Conservation (phyloP, 1,139 yeast species). For the Magnusiomyces sp. region DNA sequence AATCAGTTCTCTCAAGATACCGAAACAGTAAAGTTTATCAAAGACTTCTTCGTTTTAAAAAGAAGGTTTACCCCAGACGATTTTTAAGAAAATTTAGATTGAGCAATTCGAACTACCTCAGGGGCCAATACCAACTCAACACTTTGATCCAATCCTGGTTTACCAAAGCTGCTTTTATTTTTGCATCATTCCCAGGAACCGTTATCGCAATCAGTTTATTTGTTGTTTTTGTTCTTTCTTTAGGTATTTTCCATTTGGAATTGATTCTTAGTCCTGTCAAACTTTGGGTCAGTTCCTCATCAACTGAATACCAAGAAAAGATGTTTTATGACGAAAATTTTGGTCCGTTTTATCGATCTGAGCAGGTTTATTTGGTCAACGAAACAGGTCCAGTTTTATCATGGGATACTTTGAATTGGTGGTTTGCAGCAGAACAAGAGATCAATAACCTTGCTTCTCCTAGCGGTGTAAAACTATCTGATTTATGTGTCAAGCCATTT, state of each 20-base stretch:
- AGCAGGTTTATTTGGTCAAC: constrained; percentile 72
- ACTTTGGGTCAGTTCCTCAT: constrained; percentile 80
- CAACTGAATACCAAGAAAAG: constrained; percentile 65
- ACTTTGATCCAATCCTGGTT: constrained; percentile 38
- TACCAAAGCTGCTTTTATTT: constrained; percentile 40
- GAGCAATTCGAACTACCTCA: constrained; percentile 17
- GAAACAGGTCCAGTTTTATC: constrained; percentile 54
- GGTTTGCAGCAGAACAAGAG: constrained; percentile 68
- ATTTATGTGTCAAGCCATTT: constrained; percentile 74
- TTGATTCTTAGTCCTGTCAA: constrained; percentile 74
- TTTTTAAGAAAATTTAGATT: constrained; percentile 6
- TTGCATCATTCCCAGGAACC: constrained; percentile 42
- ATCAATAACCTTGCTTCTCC: constrained; percentile 31
- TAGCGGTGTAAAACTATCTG: constrained; percentile 40
- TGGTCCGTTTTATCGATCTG: constrained; percentile 88
- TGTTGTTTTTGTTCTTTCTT: constrained; percentile 40
- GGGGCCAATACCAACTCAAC: constrained; percentile 38
- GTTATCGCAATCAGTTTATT: constrained; percentile 43
- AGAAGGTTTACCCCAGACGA: not conserved
- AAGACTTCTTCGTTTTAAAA: constrained; percentile 3
- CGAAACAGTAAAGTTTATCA: not conserved
- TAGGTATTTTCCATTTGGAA: constrained; percentile 45
- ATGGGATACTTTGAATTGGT: constrained; percentile 73
- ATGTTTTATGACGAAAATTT: constrained; percentile 66
- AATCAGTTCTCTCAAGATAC: not conserved